phyloP scores from a whole-genome alignment of 2,329 filamentous ascomycete genomes.

The Claviceps purpurea region DNA sequence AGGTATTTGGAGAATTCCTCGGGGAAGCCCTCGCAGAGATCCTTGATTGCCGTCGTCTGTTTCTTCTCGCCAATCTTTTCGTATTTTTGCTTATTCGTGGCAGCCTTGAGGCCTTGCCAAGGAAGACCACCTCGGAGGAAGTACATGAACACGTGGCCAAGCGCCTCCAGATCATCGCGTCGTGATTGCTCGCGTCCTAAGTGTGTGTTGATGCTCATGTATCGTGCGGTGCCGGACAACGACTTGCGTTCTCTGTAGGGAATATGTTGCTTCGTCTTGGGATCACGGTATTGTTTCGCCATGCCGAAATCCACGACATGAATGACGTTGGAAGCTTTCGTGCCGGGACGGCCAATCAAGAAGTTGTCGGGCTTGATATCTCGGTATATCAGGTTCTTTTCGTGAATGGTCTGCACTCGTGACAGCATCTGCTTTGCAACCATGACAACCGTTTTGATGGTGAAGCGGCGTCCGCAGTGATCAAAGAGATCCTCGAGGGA shows the following conservation, averaged over 20 bases:
- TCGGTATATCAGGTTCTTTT: conserved; percentile 98
- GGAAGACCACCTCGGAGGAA: conserved; percentile 58
- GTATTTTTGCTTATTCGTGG: conserved; percentile 89
- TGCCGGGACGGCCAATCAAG: conserved; percentile 88
- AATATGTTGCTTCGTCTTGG: conserved; percentile 98
- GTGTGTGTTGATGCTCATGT: conserved; percentile 99
- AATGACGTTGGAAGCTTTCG: conserved; percentile 94
- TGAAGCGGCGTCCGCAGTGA: conserved; percentile 99
- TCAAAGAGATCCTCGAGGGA: conserved; percentile 98
- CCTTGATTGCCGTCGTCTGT: conserved; percentile 93
- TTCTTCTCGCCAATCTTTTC: conserved; percentile 99
- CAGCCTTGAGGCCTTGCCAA: conserved; percentile 62
- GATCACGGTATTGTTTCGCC: conserved; percentile 98
- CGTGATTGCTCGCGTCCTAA: conserved; percentile 90
- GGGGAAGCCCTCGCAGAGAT: conserved; percentile 90
- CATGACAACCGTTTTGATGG: conserved; percentile 94
- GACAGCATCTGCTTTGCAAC: conserved; percentile 97
- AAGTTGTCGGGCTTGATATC: conserved; percentile 99
- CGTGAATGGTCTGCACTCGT: conserved; percentile 98
- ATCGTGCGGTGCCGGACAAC: conserved; percentile 87
- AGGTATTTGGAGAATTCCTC: conserved; percentile 97
- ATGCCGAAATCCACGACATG: conserved; percentile 99
- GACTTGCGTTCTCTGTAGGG: conserved; percentile 96
- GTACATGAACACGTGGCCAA: conserved; percentile 65
- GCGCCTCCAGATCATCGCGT: conserved; percentile 86